phyloP scores from a whole-genome alignment of 768 basidiomycete species.

The Boletellus ananas region DNA sequence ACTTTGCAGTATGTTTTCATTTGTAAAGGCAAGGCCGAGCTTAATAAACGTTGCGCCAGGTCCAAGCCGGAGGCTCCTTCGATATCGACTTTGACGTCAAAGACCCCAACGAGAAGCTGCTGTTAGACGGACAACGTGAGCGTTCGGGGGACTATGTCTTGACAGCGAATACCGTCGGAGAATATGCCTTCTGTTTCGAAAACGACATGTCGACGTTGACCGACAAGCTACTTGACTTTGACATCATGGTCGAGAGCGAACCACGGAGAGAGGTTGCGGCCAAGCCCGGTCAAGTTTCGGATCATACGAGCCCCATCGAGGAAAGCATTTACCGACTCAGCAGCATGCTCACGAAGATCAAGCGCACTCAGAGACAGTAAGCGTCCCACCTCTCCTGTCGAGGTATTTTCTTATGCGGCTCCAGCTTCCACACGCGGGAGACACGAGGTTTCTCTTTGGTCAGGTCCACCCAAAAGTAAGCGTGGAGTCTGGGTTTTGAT shows the following conservation, averaged over 20 bases:
- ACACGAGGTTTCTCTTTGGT: constrained; percentile 93
- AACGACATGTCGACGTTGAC: constrained; percentile 96
- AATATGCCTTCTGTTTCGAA: constrained; percentile 96
- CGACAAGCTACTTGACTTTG: constrained; percentile 91
- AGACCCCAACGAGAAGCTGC: constrained; percentile 82
- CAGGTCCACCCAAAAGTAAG: constrained; percentile 82
- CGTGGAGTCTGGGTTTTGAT: not conserved
- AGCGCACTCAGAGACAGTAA: constrained; percentile 91
- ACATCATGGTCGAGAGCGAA: constrained; percentile 98
- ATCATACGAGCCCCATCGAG: constrained; percentile 90
- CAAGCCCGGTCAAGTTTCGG: constrained; percentile 81
- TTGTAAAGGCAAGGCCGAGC: not conserved
- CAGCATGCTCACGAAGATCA: constrained; percentile 83
- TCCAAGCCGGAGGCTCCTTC: constrained; percentile 96
- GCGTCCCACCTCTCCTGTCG: constrained; percentile 29
- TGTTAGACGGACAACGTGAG: constrained; percentile 86
- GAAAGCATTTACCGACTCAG: constrained; percentile 93
- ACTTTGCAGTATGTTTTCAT: constrained; percentile 76
- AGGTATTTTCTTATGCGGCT: constrained; percentile 2
- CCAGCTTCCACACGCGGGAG: constrained; percentile 90
- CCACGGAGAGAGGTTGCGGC: constrained; percentile 86
- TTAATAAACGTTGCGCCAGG: constrained; percentile 39
- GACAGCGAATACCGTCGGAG: constrained; percentile 87
- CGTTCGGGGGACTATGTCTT: constrained; percentile 96
- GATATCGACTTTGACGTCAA: constrained; percentile 93